Evolutionary conservation across 208 protist genomes (phyloP).

Genomic region (Acanthamoeba sp.): DNA sequence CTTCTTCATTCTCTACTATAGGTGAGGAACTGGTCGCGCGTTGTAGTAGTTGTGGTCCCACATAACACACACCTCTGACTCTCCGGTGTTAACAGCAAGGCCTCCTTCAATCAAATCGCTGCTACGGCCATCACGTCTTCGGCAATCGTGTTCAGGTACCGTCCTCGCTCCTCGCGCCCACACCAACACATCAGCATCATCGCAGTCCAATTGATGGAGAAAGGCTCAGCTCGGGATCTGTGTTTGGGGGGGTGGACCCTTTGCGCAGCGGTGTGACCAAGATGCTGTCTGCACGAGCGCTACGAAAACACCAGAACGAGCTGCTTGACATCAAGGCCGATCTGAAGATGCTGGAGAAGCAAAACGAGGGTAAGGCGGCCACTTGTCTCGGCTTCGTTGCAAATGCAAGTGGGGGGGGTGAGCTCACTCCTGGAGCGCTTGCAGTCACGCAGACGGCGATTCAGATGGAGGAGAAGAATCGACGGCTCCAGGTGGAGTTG

Average conservation of each 20-base stretch:
- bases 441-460: constrained; percentile 48
- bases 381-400: too few relatives aligned
- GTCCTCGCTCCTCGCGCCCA: not conserved
- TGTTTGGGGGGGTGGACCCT: too few relatives aligned
- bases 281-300: constrained; percentile 15
- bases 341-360: constrained; percentile 58
- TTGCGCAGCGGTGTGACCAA: constrained; percentile 32
- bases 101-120: not conserved
- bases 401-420: too few relatives aligned
- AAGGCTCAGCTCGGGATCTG: too few relatives aligned
- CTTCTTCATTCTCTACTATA: constrained; percentile 15
- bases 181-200: not conserved
- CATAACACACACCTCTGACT: too few relatives aligned
- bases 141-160: constrained; percentile 46
- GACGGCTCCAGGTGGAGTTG: constrained; percentile 29
- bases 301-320: constrained; percentile 50
- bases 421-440: not conserved
- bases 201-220: too few relatives aligned
- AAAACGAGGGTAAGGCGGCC: constrained; percentile 31
- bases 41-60: too few relatives aligned
- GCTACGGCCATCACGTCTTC: constrained; percentile 1
- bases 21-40: too few relatives aligned
- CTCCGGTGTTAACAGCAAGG: not conserved
- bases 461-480: constrained; percentile 63
- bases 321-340: constrained; percentile 58